These are phyloP conservation scores for Pseudevernia furfuracea DNA, from an alignment of 495 filamentous ascomycete species.

Conservation along the genomic window DNA sequence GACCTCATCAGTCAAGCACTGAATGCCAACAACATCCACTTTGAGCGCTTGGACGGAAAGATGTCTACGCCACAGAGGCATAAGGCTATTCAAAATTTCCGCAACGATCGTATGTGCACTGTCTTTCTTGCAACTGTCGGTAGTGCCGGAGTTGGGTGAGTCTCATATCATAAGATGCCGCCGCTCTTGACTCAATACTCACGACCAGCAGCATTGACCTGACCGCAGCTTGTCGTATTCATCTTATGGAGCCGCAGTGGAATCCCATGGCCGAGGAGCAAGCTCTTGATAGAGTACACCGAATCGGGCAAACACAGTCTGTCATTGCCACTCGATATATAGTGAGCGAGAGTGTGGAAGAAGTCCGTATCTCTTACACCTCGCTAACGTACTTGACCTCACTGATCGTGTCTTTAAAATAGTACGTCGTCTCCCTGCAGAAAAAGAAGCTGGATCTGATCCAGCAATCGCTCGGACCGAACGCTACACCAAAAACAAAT, in stretches of 20 bases:
- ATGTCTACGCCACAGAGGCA: constrained; percentile 9
- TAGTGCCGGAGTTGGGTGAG: constrained; percentile 12
- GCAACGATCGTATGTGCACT: not conserved
- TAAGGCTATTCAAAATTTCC: constrained; percentile 5
- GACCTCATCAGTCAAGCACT: constrained; percentile 32
- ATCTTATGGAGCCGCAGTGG: constrained; percentile 31
- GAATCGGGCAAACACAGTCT: constrained; percentile 25
- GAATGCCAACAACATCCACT: constrained; percentile 23
- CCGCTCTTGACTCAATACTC: not conserved
- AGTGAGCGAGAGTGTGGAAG: constrained; percentile 16
- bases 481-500: not conserved
- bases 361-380: not conserved
- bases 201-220: constrained; percentile 19
- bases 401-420: not conserved
- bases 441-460: constrained; percentile 14
- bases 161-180: not conserved
- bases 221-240: constrained; percentile 25
- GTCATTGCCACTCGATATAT: constrained; percentile 26
- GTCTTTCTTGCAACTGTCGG: constrained; percentile 15
- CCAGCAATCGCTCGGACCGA: constrained; percentile 12
- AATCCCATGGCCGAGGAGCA: constrained; percentile 29
- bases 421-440: constrained; percentile 14
- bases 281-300: constrained; percentile 27
- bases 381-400: not conserved
- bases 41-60: constrained; percentile 9